Base-by-base conservation (phyloP, 2,329 filamentous ascomycete species). In the Nemania diffusa region DNA sequence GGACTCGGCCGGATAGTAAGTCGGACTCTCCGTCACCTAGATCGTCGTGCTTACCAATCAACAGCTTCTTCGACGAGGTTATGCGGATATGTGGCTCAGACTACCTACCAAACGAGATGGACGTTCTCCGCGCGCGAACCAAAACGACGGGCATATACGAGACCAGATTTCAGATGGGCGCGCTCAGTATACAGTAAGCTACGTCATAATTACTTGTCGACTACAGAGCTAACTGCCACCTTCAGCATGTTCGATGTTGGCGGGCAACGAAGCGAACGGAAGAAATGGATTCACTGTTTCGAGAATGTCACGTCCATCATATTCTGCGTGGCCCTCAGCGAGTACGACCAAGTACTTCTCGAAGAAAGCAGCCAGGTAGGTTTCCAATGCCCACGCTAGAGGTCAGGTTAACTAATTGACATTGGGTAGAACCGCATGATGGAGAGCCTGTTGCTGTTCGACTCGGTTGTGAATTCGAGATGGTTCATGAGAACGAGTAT, bases 231-330 rank as follows among this genome's bases (percentile, higher is more conserved):
- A 64, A 71, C 20, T 9, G 24, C 24, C 44, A n/a, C 13, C 11
- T 42, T 26, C 77, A 98, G 95, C 83, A 99, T 99, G 96, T 99
- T 99, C 78, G 96, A 99, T 79, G 96, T 99, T 4, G 96, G 96
- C 70, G 96, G 96, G 26, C 96, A 99, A 81, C 87, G 96, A 78
- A 98, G 95, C 80, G 96, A 99, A 82, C 89, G 96, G 70, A 99
- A 99, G 85, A 99, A 99, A 84, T 99, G 96, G 96, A 99, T 99
- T 78, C 96, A 99, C 82, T 99, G 96, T 83, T 99, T 99, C 80
- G 96, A 99, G 81, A 98, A 98, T 75, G 96, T 99, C 75, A 99
- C 96, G 50, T 98, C 96, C 3, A 99, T 99, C 80, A 99, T 99
- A 73, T 99, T 99, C 82, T 99, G 96, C 78, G 96, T 99, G 69